Base-by-base conservation (phyloP, 768 basidiomycete species). In the Suillus tomentosus region DNA sequence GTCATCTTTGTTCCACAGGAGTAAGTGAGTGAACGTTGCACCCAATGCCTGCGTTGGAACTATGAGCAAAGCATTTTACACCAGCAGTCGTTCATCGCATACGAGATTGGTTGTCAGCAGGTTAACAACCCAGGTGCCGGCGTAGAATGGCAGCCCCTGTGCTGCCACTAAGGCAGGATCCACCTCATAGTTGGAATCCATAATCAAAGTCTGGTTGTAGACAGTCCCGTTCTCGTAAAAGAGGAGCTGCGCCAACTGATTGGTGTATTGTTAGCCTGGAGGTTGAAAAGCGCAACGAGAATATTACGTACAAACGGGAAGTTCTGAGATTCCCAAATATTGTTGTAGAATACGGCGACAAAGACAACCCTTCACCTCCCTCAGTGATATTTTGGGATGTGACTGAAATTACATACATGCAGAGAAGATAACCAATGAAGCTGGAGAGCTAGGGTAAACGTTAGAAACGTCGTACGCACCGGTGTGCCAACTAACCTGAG, bases 251-350 rank as follows among this genome's bases (percentile, higher is more conserved):
- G 51, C 51, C 51, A 53, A 53, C 51, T 53, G 10, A 34, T 34
- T 7, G 14, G 5, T 19, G 51, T 31, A 19, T 31, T 11, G 10
- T 53, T 11, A 53, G 31, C 51, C 17, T 19, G 51, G 39, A 67
- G 34, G 67, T 74, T 71, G 6, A 27, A 53, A 19, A 31, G 27
- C 17, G 17, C 31, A 3, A 27, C 5, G 9, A 17, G 8, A 3
- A 19, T 34, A 11, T 34, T 34, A 62, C 73, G 39, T 67, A 81
- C 79, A 75, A 87, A 87, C 1, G 87, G 87, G 77, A 88, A 87
- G 68, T 78, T 82, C 68, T 85, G 81, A 1, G 81, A 82, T 53
- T 82, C 72, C 87, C 87, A 89, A 15, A 80, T 74, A 64, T 90
- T 87, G 50, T 72, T 78, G 13, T 79, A 80, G 66, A 77, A 84